Conservation (phyloP, 495 filamentous ascomycete genomes). For the Xanthoparmelia taractica region DNA sequence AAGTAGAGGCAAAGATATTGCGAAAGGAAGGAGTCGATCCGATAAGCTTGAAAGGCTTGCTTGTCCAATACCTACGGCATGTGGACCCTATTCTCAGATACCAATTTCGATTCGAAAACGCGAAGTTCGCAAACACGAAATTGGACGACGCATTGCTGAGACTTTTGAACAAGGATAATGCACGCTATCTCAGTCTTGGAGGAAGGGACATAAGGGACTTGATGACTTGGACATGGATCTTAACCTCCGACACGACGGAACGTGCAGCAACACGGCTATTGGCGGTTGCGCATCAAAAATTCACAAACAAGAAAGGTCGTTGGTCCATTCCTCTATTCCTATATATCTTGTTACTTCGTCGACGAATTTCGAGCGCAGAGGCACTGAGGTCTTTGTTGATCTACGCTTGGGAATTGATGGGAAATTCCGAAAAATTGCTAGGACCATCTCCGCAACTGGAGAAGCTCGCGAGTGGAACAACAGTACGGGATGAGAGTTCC, state of each 20-base stretch:
- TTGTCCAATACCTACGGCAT: slow-evolving; percentile 36
- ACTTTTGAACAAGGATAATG: slow-evolving; percentile 33
- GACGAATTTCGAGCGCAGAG: slow-evolving; percentile 33
- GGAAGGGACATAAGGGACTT: slow-evolving; percentile 45
- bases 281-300: slow-evolving; percentile 27
- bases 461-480: neutral
- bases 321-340: slow-evolving; percentile 42
- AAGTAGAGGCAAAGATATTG: slow-evolving; percentile 20
- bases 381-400: slow-evolving; percentile 31
- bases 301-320: slow-evolving; percentile 9
- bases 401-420: slow-evolving; percentile 18
- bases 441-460: slow-evolving; percentile 4
- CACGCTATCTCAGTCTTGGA: slow-evolving; percentile 32
- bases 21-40: neutral
- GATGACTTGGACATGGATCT: slow-evolving; percentile 50
- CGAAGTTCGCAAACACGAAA: neutral
- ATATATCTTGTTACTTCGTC: slow-evolving; percentile 43
- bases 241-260: slow-evolving; percentile 37
- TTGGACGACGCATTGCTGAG: slow-evolving; percentile 30
- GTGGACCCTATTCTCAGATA: slow-evolving; percentile 33
- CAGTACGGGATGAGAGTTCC: slow-evolving; percentile 5
- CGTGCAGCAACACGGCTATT: slow-evolving; percentile 40
- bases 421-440: neutral
- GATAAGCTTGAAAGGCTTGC: slow-evolving; percentile 30
- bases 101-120: slow-evolving; percentile 6